Conservation (phyloP, 2,329 filamentous ascomycete species). For the Amphichorda felina region DNA sequence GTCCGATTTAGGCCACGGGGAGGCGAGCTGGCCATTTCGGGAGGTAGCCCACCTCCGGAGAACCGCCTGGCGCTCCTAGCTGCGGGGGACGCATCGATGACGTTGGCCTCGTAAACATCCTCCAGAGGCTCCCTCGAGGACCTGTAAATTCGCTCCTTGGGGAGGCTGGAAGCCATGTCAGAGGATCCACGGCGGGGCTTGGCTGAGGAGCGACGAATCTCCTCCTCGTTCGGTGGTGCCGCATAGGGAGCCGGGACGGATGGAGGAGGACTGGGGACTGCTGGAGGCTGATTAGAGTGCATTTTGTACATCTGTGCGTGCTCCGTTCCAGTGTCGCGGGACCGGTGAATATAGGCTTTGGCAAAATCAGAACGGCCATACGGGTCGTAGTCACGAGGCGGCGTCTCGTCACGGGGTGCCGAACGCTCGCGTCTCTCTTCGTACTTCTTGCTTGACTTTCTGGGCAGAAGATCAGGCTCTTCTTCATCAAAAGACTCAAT, state of each 20-base stretch:
- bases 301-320: too few relatives aligned
- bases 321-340: not conserved
- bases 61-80: slow-evolving; percentile 9
- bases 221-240: slow-evolving; percentile 13
- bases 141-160: slow-evolving; percentile 16
- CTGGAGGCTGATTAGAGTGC: slow-evolving; percentile 13
- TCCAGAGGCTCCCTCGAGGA: slow-evolving; percentile 19
- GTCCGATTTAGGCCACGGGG: slow-evolving; percentile 18
- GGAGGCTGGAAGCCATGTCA: slow-evolving; percentile 9
- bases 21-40: slow-evolving; percentile 15
- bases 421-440: slow-evolving; percentile 23
- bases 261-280: slow-evolving; percentile 23
- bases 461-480: slow-evolving; percentile 11
- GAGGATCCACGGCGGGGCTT: slow-evolving; percentile 20
- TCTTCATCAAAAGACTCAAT: slow-evolving; percentile 22
- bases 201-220: slow-evolving; percentile 18
- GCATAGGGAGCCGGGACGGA: slow-evolving; percentile 1
- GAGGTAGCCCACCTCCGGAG: slow-evolving; percentile 9
- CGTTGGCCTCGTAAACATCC: slow-evolving; percentile 7
- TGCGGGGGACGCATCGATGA: slow-evolving; percentile 15
- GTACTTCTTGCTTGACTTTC: slow-evolving; percentile 23
- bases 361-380: slow-evolving; percentile 5
- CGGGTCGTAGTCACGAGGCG: slow-evolving; percentile 3
- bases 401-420: slow-evolving; percentile 17
- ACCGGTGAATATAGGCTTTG: slow-evolving; percentile 17